phyloP scores from a whole-genome alignment of 352 stramenopile species.

The Phytopythium sindhum region DNA sequence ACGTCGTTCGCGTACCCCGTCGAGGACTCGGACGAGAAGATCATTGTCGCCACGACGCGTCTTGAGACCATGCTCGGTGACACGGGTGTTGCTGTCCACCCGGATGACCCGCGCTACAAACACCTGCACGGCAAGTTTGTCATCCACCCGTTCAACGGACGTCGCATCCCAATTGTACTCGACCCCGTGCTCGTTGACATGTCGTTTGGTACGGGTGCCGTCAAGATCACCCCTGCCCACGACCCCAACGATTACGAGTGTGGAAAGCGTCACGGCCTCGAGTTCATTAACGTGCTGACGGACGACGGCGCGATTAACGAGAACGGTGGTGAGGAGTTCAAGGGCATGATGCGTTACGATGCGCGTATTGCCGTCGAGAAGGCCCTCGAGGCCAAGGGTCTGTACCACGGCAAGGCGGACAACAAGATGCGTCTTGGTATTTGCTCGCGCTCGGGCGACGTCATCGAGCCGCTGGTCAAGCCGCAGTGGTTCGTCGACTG shows the following conservation, averaged over 20 bases:
- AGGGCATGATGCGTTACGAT: conserved; percentile 88
- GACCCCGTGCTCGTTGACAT: conserved; percentile 98
- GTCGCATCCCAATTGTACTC: conserved; percentile 96
- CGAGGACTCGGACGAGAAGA: conserved; percentile 81
- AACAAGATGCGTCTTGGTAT: conserved; percentile 99
- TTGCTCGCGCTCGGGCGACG: conserved; percentile 97
- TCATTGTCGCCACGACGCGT: conserved; percentile 93
- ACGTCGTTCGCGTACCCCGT: conserved; percentile 98
- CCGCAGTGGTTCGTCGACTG: conserved; percentile 98
- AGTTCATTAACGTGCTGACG: conserved; percentile 98
- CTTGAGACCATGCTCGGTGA: conserved; percentile 99
- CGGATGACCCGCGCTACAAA: conserved; percentile 97
- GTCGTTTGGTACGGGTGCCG: conserved; percentile 96
- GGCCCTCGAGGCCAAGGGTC: conserved; percentile 90
- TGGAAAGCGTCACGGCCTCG: conserved; percentile 94
- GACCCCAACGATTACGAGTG: conserved; percentile 99
- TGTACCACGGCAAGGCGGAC: conserved; percentile 95
- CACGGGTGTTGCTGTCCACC: conserved; percentile 97
- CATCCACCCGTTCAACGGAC: conserved; percentile 97
- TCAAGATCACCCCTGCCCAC: conserved; percentile 99
- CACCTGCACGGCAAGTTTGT: conserved; percentile 98
- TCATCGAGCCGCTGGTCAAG: conserved; percentile 99
- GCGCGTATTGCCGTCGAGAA: conserved; percentile 88
- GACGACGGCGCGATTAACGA: conserved; percentile 96
- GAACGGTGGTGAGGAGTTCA: conserved; percentile 86